Percentiles rank a stretch among this genome's conserved stretches.
Evolutionary conservation across 768 basidiomycete species (phyloP).

Genomic region (Pulveroboletus sp.): DNA sequence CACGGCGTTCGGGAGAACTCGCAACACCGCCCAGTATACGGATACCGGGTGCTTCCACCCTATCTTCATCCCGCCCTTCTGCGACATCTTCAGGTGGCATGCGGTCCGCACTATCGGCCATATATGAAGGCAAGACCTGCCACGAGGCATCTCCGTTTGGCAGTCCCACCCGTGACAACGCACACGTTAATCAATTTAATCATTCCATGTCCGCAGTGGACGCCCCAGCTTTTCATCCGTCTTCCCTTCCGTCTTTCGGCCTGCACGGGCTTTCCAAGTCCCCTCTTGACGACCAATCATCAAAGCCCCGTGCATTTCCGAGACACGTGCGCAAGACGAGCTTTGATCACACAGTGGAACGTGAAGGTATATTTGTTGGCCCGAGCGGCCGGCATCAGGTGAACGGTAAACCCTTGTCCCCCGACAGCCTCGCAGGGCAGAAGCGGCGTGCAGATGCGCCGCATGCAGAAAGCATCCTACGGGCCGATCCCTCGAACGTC

Average conservation of each 20-base stretch:
- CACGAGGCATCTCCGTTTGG: conserved; percentile 36
- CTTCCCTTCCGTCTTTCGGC: conserved; percentile 71
- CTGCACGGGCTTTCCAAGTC: conserved; percentile 51
- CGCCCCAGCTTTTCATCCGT: conserved; percentile 55
- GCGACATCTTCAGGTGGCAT: conserved; percentile 37
- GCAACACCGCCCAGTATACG: conserved; percentile 32
- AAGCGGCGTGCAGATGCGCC: conserved; percentile 83
- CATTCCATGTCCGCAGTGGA: conserved; percentile 39
- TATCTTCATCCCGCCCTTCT: conserved; percentile 46
- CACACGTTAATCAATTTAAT: conserved; percentile 34
- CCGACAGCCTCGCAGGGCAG: conserved; percentile 61
- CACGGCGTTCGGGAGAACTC: conserved; percentile 21
- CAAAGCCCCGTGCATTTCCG: conserved; percentile 59
- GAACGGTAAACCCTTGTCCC: conserved; percentile 67
- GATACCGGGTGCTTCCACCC: conserved; percentile 40
- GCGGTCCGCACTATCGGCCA: conserved; percentile 43
- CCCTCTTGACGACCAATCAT: conserved; percentile 30
- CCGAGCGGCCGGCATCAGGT: conserved; percentile 73
- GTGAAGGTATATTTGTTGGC: conserved; percentile 55
- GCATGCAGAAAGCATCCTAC: conserved; percentile 73
- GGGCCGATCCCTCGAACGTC: conserved; percentile 67
- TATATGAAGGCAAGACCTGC: conserved; percentile 44
- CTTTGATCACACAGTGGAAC: conserved; percentile 87
- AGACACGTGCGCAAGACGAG: conserved; percentile 90
- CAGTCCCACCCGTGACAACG: conserved; percentile 28